Evolutionary conservation across 345 rosid species (phyloP), one percentile per base, ranked within the genome.

Genomic region (Rhodamnia rubescens): DNA sequence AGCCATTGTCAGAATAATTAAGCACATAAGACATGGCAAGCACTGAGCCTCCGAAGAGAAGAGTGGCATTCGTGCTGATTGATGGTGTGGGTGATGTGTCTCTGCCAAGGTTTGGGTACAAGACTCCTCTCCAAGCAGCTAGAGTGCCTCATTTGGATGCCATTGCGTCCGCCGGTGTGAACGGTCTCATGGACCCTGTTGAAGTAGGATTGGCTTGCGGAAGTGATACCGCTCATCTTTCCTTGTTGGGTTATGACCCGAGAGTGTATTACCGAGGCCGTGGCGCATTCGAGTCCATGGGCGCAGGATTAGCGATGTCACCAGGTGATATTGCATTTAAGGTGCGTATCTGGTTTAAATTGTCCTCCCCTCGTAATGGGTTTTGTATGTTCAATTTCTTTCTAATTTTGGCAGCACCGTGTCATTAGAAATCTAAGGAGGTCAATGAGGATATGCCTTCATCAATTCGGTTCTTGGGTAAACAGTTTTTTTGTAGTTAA

Each of bases 161-260:
- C 40, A 92, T 97, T 82, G 96, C 98, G 59, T 93, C 98, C 7
- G 95, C 98, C 3, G 98, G 99, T 69, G 91, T 95, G 83, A 97
- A 94, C 87, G 99, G 98, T 86, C 92, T 96, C 51, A 97, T 97
- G 99, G 99, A 97, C 86, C 99, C 99, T n/a, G 99, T 97, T 40
- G 99, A 97, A 93, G 98, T 96, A 53, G 98, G 99, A n/a, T 92
- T 97, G 86, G 98, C 94, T 53, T 97, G 99, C 80, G 99, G 99
- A 88, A 97, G 99, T 81, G 99, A 96, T 90, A 97, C 99, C 7
- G 98, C 98, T 90, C 99, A 97, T 83, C 98, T 97, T 88, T 97
- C 99, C 84, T 86, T 97, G 2, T 84, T 96, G 91, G 98, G 98
- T 84, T 97, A 96, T 91, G 92, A 97, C 78, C 99, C 99, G 0